These are phyloP conservation scores for Entomortierella chlamydospora DNA, from an alignment of 192 early-diverging fungal species.

Conservation along the genomic window DNA sequence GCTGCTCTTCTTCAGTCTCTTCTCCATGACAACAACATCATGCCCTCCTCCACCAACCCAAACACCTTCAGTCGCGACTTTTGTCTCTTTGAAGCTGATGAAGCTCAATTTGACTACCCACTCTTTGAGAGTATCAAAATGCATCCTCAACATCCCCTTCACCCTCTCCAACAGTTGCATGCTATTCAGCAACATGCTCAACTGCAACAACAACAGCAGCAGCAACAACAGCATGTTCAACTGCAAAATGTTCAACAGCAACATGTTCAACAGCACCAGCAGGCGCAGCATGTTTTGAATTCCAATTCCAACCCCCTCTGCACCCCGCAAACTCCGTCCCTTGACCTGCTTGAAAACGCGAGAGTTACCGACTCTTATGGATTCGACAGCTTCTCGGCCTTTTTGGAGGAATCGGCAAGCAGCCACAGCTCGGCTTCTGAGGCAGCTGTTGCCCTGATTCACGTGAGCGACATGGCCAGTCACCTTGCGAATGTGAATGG, in stretches of 20 bases:
- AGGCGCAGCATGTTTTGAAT: neutral
- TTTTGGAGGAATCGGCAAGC: constrained; percentile 3
- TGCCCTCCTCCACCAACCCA: neutral
- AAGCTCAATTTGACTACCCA: constrained; percentile 32
- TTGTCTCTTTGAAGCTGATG: constrained; percentile 29
- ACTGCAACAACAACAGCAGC: constrained; percentile 14
- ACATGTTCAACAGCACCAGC: neutral
- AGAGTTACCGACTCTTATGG: constrained; percentile 8
- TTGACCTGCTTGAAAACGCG: constrained; percentile 1
- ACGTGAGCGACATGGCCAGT: neutral
- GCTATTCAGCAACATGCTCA: constrained; percentile 10
- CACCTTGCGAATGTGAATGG: neutral
- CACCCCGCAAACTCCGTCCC: constrained; percentile 19
- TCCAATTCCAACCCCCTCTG: constrained; percentile 10
- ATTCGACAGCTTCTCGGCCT: constrained; percentile 18
- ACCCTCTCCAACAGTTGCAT: neutral
- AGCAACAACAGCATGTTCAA: constrained; percentile 2
- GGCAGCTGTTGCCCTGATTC: constrained; percentile 5
- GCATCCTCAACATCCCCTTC: neutral
- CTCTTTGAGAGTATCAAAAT: constrained; percentile 26
- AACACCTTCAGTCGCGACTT: constrained; percentile 35
- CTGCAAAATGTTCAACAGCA: constrained; percentile 16
- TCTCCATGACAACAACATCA: constrained; percentile 19
- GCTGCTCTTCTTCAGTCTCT: constrained; percentile 14
- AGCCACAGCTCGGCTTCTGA: neutral